Base-by-base conservation (phyloP, 208 protist species). In the Leptomonas pyrrhocoris region DNA sequence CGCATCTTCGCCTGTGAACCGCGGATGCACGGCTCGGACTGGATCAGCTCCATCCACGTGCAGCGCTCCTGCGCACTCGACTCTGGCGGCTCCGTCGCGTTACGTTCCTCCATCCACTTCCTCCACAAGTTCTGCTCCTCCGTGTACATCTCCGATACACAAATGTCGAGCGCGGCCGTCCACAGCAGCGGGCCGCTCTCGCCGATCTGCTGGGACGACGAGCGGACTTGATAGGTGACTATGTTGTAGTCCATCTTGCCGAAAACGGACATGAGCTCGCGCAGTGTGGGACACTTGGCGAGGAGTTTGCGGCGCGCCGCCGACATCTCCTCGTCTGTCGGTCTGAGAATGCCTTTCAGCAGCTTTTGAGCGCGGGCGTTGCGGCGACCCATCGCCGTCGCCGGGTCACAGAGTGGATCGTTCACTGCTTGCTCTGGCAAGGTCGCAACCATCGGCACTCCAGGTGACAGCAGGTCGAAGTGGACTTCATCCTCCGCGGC, bases 151-250 rank as follows among this genome's bases (percentile, higher is more conserved):
- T 45, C 19, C 11, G 66, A 59, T n/a, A 72, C 9, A 18, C 53
- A 38, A 13, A 56, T 25, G 31, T 72, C 66, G 31, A 72, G 30
- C 43, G 66, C 28, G 16, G 55, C 66, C 0, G 28, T 8, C 66
- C 66, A 72, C 55, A 72, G 38, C 31, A 63, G 50, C 55, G 66
- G 66, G n/a, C 66, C 66, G 46, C 30, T 49, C 45, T 53, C 55
- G 2, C 66, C 66, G 50, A 72, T 72, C 27, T 59, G 45, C 45
- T 46, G 36, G 21, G 42, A 11, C 2, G n/a, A 16, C n/a, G 55
- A 34, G 43, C 66, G 66, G n/a, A 72, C 9, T n/a, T 72, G 66
- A 19, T 55, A 53, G 15, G 31, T 30, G 27, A 63, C 16, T n/a
- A 63, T 56, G 55, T 72, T 72, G 66, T 56, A 72, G 46, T 61